Evolutionary conservation across 1,284 basidiomycete species (phyloP).

Genomic region (Apiotrichum porosum): DNA sequence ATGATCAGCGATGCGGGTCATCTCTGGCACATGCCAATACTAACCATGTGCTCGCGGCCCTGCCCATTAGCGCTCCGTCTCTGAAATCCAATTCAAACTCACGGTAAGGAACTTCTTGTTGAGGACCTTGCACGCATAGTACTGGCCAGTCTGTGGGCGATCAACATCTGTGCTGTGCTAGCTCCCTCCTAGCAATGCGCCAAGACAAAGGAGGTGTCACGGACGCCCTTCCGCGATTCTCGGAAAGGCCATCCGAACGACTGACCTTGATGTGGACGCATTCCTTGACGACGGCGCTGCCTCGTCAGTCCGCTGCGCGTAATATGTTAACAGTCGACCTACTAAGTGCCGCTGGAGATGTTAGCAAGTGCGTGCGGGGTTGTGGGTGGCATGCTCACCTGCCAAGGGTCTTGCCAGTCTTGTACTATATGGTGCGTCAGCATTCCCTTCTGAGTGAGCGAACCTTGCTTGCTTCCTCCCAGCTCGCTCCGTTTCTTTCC

Average conservation of each 20-base stretch:
- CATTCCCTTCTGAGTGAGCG: background rate
- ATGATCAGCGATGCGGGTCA: constrained; percentile 1
- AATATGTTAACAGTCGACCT: no score
- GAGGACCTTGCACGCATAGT: constrained; percentile 55
- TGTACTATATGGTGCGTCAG: constrained; percentile 58
- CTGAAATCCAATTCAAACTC: constrained; percentile 14
- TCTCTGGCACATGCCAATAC: constrained; percentile 18
- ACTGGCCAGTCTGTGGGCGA: constrained; percentile 50
- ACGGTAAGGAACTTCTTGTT: constrained; percentile 92
- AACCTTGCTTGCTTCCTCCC: no score
- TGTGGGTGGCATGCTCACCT: constrained; percentile 58
- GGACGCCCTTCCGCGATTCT: no score
- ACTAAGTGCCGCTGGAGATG: constrained; percentile 45
- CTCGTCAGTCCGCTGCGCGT: no score
- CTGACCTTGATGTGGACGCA: constrained; percentile 93
- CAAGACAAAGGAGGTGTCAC: no score
- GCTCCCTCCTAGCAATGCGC: no score
- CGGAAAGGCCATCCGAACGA: background rate
- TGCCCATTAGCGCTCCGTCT: constrained; percentile 30
- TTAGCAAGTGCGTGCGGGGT: no score
- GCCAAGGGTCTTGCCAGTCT: constrained; percentile 85
- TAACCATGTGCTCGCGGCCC: constrained; percentile 80
- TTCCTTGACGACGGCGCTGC: constrained; percentile 62
- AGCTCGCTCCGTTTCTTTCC: no score
- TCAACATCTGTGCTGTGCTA: constrained; percentile 12